Evolutionary conservation across 1,284 basidiomycete genomes (phyloP).

Genomic region (Rhodotorula sp.): DNA sequence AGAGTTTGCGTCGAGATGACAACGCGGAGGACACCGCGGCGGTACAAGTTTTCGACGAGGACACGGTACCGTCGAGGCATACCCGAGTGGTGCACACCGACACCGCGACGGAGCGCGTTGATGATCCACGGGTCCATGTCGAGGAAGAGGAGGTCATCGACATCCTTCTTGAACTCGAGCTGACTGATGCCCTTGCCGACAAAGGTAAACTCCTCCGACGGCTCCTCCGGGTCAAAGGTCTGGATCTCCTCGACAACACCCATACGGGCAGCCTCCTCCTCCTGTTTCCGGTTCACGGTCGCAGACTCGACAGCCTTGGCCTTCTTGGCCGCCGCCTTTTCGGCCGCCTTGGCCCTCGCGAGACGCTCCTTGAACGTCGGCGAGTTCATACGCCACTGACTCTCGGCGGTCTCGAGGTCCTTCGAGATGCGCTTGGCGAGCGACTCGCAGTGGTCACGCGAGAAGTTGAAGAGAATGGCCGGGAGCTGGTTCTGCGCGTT

Average conservation of each 20-base stretch:
- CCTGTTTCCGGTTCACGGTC: conserved; percentile 51
- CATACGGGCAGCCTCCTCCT: conserved; percentile 47
- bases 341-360: conserved; percentile 57
- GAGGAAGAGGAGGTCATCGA: conserved; percentile 52
- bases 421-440: conserved; percentile 54
- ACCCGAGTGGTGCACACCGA: conserved; percentile 67
- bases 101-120: conserved; percentile 58
- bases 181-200: conserved; percentile 55
- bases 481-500: conserved; percentile 52
- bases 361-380: conserved; percentile 54
- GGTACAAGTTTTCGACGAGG: conserved; percentile 61
- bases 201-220: conserved; percentile 62
- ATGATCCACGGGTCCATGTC: conserved; percentile 50
- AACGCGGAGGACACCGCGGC: conserved; percentile 62
- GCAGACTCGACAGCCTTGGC: conserved; percentile 42
- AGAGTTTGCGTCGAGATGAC: conserved; percentile 67
- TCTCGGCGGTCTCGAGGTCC: conserved; percentile 54
- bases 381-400: conserved; percentile 55
- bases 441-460: conserved; percentile 60
- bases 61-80: conserved; percentile 64
- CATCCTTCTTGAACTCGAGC: conserved; percentile 55
- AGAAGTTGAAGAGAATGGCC: conserved; percentile 65
- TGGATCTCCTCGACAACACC: conserved; percentile 39
- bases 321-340: conserved; percentile 47
- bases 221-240: conserved; percentile 60